phyloP scores from a whole-genome alignment of 1,284 basidiomycete species.

The Bjerkandera adusta region DNA sequence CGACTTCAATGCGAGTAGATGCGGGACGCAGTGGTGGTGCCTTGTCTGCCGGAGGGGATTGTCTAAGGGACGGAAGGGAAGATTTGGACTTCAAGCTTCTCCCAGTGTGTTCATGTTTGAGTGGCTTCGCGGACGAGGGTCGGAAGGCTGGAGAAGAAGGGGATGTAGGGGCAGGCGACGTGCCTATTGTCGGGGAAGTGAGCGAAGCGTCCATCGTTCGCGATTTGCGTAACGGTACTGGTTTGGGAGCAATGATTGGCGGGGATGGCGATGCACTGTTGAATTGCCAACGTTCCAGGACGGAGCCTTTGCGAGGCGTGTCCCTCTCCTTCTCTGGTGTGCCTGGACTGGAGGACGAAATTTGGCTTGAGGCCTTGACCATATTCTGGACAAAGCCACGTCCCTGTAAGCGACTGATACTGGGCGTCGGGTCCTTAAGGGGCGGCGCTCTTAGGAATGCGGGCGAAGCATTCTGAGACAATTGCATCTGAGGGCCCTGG shows the following conservation, averaged over 20 bases:
- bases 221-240: slow-evolving; percentile 41
- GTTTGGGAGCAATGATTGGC: slow-evolving; percentile 35
- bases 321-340: slow-evolving; percentile 22
- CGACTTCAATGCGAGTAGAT: slow-evolving; percentile 21
- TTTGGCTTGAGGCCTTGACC: slow-evolving; percentile 62
- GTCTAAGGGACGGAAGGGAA: slow-evolving; percentile 26
- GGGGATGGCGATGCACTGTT: slow-evolving; percentile 18
- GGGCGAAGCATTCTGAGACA: slow-evolving; percentile 46
- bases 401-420: slow-evolving; percentile 76
- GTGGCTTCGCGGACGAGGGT: slow-evolving; percentile 16
- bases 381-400: slow-evolving; percentile 81
- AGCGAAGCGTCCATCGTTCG: slow-evolving; percentile 32
- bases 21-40: slow-evolving; percentile 14
- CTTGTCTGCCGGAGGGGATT: slow-evolving; percentile 13
- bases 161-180: slow-evolving; percentile 15
- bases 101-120: slow-evolving; percentile 24
- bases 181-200: slow-evolving; percentile 2
- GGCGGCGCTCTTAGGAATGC: slow-evolving; percentile 56
- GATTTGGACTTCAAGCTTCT: slow-evolving; percentile 22
- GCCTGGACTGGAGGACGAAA: slow-evolving; percentile 21
- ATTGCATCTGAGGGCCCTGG: slow-evolving; percentile 44
- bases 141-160: slow-evolving; percentile 13
- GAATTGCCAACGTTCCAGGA: slow-evolving; percentile 68
- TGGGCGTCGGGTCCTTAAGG: slow-evolving; percentile 73
- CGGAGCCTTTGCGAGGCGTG: slow-evolving; percentile 35